Conservation (phyloP, 768 basidiomycete genomes). For the Termitomyces heimii region DNA sequence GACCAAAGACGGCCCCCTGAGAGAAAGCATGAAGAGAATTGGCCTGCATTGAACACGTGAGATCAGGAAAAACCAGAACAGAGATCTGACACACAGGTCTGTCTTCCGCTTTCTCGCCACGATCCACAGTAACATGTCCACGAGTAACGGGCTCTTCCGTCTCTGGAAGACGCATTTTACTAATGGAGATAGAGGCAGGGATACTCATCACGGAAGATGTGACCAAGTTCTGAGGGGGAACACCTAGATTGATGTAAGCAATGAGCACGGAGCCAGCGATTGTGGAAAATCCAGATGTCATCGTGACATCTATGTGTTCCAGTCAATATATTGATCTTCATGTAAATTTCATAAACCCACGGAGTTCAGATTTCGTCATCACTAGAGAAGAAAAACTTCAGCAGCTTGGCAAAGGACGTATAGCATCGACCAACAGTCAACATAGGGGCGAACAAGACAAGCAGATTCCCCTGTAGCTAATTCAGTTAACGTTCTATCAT, state of each 20-base stretch:
- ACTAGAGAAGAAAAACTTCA: constrained; percentile 20
- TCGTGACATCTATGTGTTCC: constrained; percentile 48
- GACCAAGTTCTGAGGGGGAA: constrained; percentile 73
- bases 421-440: constrained; percentile 41
- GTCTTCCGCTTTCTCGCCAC: constrained; percentile 55
- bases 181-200: constrained; percentile 89
- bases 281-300: constrained; percentile 92
- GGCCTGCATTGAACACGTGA: constrained; percentile 22
- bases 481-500: background rate
- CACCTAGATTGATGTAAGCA: constrained; percentile 77
- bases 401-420: constrained; percentile 1
- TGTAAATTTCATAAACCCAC: constrained; percentile 21
- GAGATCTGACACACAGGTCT: constrained; percentile 35
- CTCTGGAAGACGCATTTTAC: constrained; percentile 84
- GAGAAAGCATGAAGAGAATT: constrained; percentile 90
- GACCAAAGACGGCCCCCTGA: constrained; percentile 77
- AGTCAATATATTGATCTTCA: background rate
- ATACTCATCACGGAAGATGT: constrained; percentile 95
- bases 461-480: constrained; percentile 57
- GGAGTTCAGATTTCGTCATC: constrained; percentile 86
- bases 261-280: constrained; percentile 87
- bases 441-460: constrained; percentile 79
- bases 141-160: constrained; percentile 81
- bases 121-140: constrained; percentile 74
- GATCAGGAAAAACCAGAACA: background rate